Evolutionary conservation across 2,329 filamentous ascomycete species (phyloP).

Genomic region (Neofusicoccum parvum): DNA sequence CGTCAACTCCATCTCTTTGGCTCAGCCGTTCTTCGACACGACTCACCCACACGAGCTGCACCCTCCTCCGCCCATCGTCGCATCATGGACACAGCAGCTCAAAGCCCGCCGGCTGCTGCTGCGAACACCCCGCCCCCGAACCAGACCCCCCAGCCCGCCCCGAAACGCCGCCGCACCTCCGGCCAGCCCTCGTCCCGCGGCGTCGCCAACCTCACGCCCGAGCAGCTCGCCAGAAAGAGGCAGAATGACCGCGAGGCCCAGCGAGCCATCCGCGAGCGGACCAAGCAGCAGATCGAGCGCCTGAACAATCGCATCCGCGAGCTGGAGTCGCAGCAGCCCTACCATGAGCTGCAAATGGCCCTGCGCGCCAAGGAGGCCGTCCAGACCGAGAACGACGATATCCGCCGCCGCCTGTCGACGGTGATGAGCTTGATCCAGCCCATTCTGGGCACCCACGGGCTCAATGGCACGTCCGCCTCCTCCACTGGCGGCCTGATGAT

Average conservation of each 20-base stretch:
- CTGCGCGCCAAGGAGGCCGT: conserved; percentile 75
- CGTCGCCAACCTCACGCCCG: conserved; percentile 83
- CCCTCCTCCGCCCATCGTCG: conserved; percentile 12
- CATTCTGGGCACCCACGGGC: conserved; percentile 48
- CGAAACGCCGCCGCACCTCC: conserved; percentile 37
- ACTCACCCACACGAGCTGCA: conserved; percentile 11
- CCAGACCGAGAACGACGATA: conserved; percentile 77
- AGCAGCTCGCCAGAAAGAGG: conserved; percentile 86
- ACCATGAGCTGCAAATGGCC: conserved; percentile 78
- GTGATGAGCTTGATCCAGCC: conserved; percentile 68
- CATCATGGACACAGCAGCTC: conserved; percentile 13
- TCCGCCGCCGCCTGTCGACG: conserved; percentile 67
- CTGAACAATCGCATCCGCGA: conserved; percentile 74
- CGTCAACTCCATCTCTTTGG: conserved; percentile 11
- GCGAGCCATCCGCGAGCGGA: conserved; percentile 79
- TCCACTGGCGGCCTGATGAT: not conserved
- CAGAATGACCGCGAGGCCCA: conserved; percentile 90
- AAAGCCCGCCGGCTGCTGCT: conserved; percentile 1
- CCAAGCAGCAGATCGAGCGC: conserved; percentile 75
- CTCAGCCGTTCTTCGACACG: conserved; percentile 3
- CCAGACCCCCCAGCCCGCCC: conserved; percentile 1
- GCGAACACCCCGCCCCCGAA: not conserved
- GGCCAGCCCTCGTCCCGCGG: conserved; percentile 61
- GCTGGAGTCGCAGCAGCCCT: conserved; percentile 77
- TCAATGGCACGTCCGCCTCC: conserved; percentile 42